Base-by-base conservation (phyloP, 129 eudicot species). In the Smallanthus sonchifolius region DNA sequence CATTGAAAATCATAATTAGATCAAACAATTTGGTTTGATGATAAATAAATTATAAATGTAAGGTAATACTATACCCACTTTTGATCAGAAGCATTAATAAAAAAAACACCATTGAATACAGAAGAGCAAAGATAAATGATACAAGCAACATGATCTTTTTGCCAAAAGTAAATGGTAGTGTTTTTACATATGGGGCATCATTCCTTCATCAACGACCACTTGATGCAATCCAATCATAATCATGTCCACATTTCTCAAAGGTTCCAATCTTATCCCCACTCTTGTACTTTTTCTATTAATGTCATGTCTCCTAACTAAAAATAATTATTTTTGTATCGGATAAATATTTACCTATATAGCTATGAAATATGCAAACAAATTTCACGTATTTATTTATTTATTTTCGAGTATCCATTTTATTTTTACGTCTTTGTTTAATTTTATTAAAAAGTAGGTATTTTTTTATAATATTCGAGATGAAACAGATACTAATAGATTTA, bases 211-310 rank as follows among this genome's bases (percentile, higher is more conserved):
- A 61, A 61, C 67, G 34, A 7, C 67, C 67, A 61, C 67, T 61
- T 61, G 67, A 61, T 60, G 17, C 40, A 32, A 32, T 13, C 67
- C 67, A 61, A 61, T 61, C 42, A 61, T 61, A 20, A 24, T 28
- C 67, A 61, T 61, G 43, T 61, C 67, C 67, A 61, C 67, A 32
- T 61, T 61, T 60, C 39, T 61, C 67, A 61, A 61, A 30, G 10
- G 67, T 61, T 61, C 67, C 67, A 61, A 61, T 61, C 67, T 61
- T 61, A 61, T 61, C 67, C 42, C 67, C 67, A 61, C 67, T 34
- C 20, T 61, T 34, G 67, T 34, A 14, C 24, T 61, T 20, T 61
- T 34, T 34, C 67, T 61, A 15, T 60, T 60, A 34, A 34, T 61
- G 43, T 34, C 67, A 61, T 34, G 20, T 61, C 35, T 15, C 43